These are phyloP conservation scores for Dujonia santamariae DNA, from an alignment of 1,139 yeast species.

Conservation along the genomic window DNA sequence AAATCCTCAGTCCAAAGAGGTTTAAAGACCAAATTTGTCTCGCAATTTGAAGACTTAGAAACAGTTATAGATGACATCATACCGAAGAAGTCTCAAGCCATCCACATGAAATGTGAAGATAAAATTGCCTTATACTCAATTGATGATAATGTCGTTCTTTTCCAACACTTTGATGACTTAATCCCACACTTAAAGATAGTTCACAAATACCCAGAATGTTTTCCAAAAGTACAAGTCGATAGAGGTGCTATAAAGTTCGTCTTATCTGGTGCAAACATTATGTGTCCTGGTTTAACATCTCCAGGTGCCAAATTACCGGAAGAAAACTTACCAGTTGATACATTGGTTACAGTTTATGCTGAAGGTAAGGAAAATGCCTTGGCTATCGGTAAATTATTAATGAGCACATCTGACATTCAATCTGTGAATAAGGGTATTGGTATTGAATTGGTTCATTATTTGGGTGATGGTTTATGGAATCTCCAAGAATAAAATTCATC, in stretches of 20 bases:
- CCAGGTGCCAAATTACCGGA: conserved; percentile 86
- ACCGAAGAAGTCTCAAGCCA: conserved; percentile 89
- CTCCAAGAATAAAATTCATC: conserved; percentile 26
- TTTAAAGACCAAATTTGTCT: conserved; percentile 66
- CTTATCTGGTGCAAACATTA: conserved; percentile 89
- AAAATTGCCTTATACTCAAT: conserved; percentile 76
- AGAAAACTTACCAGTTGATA: conserved; percentile 57
- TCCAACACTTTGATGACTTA: conserved; percentile 82
- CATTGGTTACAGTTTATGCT: conserved; percentile 79
- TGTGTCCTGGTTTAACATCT: conserved; percentile 97
- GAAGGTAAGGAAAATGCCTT: conserved; percentile 91
- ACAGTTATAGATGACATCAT: conserved; percentile 74
- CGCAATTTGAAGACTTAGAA: conserved; percentile 71
- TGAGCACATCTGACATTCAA: conserved; percentile 91
- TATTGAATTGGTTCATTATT: conserved; percentile 76
- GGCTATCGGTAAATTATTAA: conserved; percentile 81
- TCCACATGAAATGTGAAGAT: conserved; percentile 84
- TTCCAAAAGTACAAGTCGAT: conserved; percentile 88
- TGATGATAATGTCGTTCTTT: conserved; percentile 71
- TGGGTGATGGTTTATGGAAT: conserved; percentile 90
- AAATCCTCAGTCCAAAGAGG: conserved; percentile 92
- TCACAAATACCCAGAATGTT: conserved; percentile 77
- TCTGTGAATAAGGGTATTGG: conserved; percentile 85
- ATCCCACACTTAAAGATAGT: conserved; percentile 76
- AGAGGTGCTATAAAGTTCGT: conserved; percentile 96